phyloP scores from a whole-genome alignment of 2,329 filamentous ascomycete species.

The Dryadomyces sulphureus region DNA sequence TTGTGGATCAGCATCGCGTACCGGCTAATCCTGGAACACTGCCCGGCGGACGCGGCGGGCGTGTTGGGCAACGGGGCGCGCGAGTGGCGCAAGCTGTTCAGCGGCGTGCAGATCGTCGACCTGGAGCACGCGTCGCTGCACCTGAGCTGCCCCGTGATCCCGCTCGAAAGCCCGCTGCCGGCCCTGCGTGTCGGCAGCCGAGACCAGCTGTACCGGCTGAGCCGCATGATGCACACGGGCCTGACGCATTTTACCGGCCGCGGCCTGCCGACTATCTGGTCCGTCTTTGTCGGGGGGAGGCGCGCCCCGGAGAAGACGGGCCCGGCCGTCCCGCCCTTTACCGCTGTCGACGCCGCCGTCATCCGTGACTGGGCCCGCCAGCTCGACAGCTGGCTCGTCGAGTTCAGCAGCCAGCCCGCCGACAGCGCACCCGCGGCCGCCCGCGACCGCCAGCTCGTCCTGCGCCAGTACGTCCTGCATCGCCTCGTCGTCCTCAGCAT shows the following conservation, averaged over 20 bases:
- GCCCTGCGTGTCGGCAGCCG: constrained; percentile 4
- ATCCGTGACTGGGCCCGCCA: constrained; percentile 11
- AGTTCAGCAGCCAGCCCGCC: constrained; percentile 4
- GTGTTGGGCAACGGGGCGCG: background rate
- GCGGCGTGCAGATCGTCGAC: constrained; percentile 10
- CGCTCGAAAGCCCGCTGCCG: constrained; percentile 7
- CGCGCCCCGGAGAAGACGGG: background rate
- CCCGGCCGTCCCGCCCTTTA: background rate
- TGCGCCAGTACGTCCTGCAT: constrained; percentile 10
- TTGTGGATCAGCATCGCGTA: constrained; percentile 10
- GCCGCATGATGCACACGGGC: constrained; percentile 10
- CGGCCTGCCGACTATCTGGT: constrained; percentile 11
- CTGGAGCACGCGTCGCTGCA: constrained; percentile 11
- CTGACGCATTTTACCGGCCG: constrained; percentile 10
- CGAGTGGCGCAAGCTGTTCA: constrained; percentile 10
- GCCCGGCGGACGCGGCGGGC: constrained; percentile 3
- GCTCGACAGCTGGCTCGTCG: constrained; percentile 9
- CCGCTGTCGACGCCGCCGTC: constrained; percentile 8
- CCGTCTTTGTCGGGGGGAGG: constrained; percentile 4
- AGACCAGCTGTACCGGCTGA: constrained; percentile 10
- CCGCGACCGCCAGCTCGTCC: constrained; percentile 5
- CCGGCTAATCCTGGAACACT: constrained; percentile 10
- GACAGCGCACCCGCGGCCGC: background rate
- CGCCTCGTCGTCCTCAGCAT: constrained; percentile 9
- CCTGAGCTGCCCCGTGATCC: constrained; percentile 7